These are phyloP conservation scores for slime mould (Dictyostelium discoideum) DNA, from an alignment of 78 protist species.

Conservation along the genomic window DNA sequence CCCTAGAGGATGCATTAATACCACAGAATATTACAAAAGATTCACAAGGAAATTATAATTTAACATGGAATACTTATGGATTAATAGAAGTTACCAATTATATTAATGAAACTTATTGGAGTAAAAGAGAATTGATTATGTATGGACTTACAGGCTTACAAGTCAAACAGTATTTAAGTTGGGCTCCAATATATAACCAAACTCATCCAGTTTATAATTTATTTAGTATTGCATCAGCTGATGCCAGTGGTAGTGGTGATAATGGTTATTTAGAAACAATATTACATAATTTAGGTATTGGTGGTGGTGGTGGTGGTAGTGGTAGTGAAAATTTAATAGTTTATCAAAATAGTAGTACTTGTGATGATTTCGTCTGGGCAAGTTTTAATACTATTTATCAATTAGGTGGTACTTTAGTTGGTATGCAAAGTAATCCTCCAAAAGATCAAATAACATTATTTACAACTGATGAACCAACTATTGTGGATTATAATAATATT, in stretches of 20 bases:
- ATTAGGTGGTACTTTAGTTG: neutral
- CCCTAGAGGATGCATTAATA: neutral
- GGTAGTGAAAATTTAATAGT: neutral
- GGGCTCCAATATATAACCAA: neutral
- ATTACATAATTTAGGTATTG: neutral
- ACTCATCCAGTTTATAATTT: neutral
- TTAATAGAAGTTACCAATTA: neutral
- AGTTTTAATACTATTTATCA: neutral
- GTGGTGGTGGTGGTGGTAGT: neutral
- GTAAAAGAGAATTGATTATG: neutral
- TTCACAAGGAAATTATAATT: neutral
- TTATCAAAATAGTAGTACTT: neutral
- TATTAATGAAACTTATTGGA: neutral
- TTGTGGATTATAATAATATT: neutral
- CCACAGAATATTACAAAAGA: neutral
- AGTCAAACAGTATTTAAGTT: neutral
- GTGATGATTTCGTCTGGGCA: slow-evolving; percentile 11
- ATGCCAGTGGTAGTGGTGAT: neutral
- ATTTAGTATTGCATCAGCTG: neutral
- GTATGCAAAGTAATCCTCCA: neutral
- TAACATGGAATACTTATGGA: neutral
- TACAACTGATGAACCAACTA: neutral
- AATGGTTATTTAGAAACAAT: neutral
- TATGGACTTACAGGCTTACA: neutral
- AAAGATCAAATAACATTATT: neutral